Percentiles rank a stretch among this genome's conserved stretches.
These are phyloP conservation scores for Lunularia cruciata DNA, from an alignment of 225 moss, liverwort and hornwort species.

Conservation along the genomic window DNA sequence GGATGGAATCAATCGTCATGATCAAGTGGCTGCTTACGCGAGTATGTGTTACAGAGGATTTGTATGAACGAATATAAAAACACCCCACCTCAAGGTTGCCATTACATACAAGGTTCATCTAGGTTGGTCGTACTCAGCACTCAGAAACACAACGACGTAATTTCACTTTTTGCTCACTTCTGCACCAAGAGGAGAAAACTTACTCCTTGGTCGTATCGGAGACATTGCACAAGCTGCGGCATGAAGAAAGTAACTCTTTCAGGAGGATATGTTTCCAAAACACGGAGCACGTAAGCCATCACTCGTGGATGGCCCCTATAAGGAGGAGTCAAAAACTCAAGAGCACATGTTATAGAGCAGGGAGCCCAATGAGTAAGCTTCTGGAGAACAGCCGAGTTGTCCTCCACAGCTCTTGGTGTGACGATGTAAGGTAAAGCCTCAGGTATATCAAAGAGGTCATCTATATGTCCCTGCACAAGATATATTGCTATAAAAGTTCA, in stretches of 20 bases:
- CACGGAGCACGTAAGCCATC: conserved; percentile 86
- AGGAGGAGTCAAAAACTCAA: conserved; percentile 79
- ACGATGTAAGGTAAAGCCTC: conserved; percentile 75
- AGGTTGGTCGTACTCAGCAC: too few relatives aligned
- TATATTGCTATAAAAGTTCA: neutral
- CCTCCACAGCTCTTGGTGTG: conserved; percentile 68
- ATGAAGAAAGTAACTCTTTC: conserved; percentile 93
- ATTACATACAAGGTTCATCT: too few relatives aligned
- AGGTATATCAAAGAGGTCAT: conserved; percentile 60
- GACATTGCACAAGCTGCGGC: conserved; percentile 91
- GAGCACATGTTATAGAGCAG: conserved; percentile 77
- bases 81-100: too few relatives aligned
- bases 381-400: conserved; percentile 62
- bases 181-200: neutral
- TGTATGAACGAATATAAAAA: too few relatives aligned
- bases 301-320: conserved; percentile 84
- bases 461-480: conserved; percentile 57
- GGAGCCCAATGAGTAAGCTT: conserved; percentile 85
- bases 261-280: conserved; percentile 83
- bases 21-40: too few relatives aligned
- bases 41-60: too few relatives aligned
- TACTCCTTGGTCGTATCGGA: conserved; percentile 83
- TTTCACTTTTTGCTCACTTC: too few relatives aligned
- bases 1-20: too few relatives aligned
- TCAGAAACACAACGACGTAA: too few relatives aligned